A percentile compares a stretch with the other conserved stretches of the same genome.
These are phyloP conservation scores for Stagonosporopsis vannaccii DNA, from an alignment of 2,329 filamentous ascomycete species.

Conservation along the genomic window DNA sequence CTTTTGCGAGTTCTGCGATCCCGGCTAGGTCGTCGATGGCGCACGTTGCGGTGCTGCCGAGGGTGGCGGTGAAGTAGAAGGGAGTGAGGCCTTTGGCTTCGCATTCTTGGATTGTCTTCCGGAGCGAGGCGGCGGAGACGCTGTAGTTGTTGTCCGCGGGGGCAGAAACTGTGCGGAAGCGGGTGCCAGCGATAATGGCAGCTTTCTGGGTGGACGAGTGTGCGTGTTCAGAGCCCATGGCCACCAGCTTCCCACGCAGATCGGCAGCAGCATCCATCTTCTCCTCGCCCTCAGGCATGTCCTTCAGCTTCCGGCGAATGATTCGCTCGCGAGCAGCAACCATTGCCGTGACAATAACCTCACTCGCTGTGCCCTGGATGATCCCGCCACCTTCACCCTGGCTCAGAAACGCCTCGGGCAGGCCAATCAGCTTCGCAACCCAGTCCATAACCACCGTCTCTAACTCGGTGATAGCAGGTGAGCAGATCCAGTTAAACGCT, in stretches of 20 bases:
- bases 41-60: constrained; percentile 89
- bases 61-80: constrained; percentile 83
- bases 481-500: constrained; percentile 97
- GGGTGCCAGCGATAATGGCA: constrained; percentile 83
- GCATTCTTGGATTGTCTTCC: constrained; percentile 68
- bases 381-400: constrained; percentile 83
- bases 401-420: constrained; percentile 78
- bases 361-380: constrained; percentile 91
- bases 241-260: constrained; percentile 76
- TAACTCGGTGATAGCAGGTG: constrained; percentile 88
- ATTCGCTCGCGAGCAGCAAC: constrained; percentile 78
- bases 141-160: constrained; percentile 69
- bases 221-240: constrained; percentile 77
- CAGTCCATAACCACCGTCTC: constrained; percentile 94
- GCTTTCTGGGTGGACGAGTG: constrained; percentile 90
- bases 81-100: constrained; percentile 76
- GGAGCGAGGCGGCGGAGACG: constrained; percentile 71
- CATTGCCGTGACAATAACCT: constrained; percentile 86
- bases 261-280: constrained; percentile 67
- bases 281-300: constrained; percentile 45
- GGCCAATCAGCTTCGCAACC: constrained; percentile 76
- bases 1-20: constrained; percentile 65
- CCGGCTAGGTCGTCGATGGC: constrained; percentile 82
- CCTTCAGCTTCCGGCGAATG: constrained; percentile 57
- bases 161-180: constrained; percentile 74